Evolutionary conservation across 148 eudicot genomes (phyloP), one percentile per base, ranked within the genome.

Genomic region (Rheum nobile): DNA sequence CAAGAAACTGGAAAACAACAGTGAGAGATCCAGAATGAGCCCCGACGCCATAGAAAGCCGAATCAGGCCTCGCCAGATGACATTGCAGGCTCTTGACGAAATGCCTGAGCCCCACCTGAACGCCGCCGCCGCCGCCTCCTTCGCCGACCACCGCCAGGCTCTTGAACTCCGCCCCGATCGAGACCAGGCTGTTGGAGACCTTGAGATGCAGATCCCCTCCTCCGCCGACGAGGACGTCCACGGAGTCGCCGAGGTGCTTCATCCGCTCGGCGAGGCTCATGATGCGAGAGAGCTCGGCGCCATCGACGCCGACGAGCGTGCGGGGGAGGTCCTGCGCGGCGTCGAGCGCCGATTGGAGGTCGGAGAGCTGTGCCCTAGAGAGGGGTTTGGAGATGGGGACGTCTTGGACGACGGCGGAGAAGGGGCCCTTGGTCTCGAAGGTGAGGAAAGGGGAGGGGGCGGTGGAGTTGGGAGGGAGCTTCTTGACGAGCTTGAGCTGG

Each of bases 311-410:
- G 24, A 94, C 96, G 0, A 91, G 83, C 0, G 89, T 86, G 34
- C 75, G 81, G 0, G 98, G 98, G 78, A 94, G 79, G 31, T 88
- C 93, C 63, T 94, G 97, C 2, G 97, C 91, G 65, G 73, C 74
- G 21, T 89, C 97, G 1, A 94, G 85, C 8, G 96, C 85, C 1
- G 85, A 76, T 71, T 91, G 91, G 22, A 94, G 96, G 82, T 91
- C 97, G 3, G 80, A 42, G 1, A 94, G 77, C 65, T 91, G 88
- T 8, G 91, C 73, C 69, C 97, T 80, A 4, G 98, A 94, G 22
- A 91, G 75, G 38, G 98, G 98, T 79, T 91, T 94, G 14, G 97
- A 89, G n/a, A 94, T 86, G 48, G 98, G 98, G 29, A 94, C 87
- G 67, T 94, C 98, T 74, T 94, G 98, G 55, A 94, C 82, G 39